These are phyloP conservation scores for Arthrocladium fulminans DNA, from an alignment of 2,329 filamentous ascomycete genomes.

Conservation along the genomic window DNA sequence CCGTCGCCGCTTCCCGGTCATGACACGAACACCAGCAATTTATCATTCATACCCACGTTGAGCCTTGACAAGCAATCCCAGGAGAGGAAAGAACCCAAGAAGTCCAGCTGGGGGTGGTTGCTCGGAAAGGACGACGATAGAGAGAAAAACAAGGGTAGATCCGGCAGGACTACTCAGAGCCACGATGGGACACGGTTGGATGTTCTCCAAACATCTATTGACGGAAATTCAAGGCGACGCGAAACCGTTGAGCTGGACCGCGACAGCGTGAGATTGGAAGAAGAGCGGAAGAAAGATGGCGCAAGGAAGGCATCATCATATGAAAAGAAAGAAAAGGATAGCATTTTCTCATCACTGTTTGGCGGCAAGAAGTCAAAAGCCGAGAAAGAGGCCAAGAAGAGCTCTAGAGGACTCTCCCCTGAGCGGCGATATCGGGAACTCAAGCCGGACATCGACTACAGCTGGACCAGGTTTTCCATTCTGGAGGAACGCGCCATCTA, in stretches of 20 bases:
- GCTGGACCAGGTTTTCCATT: constrained; percentile 91
- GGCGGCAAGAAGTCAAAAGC: constrained; percentile 75
- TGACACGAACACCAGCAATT: constrained; percentile 61
- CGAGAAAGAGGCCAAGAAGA: constrained; percentile 65
- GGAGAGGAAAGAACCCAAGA: constrained; percentile 66
- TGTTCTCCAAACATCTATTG: constrained; percentile 78
- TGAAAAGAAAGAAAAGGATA: constrained; percentile 80
- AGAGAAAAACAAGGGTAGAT: constrained; percentile 60
- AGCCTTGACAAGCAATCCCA: constrained; percentile 65
- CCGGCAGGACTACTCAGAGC: constrained; percentile 40
- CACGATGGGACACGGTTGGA: constrained; percentile 80
- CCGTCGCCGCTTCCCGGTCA: constrained; percentile 63
- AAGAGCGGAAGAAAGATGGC: constrained; percentile 66
- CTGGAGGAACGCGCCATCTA: constrained; percentile 95
- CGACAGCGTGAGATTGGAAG: constrained; percentile 63
- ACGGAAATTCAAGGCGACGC: constrained; percentile 54
- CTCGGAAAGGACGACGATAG: constrained; percentile 51
- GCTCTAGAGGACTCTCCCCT: constrained; percentile 66
- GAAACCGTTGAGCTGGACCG: constrained; percentile 81
- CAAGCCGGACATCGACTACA: constrained; percentile 84
- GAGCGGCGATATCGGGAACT: constrained; percentile 66
- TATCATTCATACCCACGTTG: constrained; percentile 72
- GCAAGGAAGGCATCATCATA: constrained; percentile 55
- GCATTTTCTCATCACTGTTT: constrained; percentile 89
- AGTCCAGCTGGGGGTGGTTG: constrained; percentile 66